phyloP scores from a whole-genome alignment of 257 asterid species.

The Nicotiana noctiflora region DNA sequence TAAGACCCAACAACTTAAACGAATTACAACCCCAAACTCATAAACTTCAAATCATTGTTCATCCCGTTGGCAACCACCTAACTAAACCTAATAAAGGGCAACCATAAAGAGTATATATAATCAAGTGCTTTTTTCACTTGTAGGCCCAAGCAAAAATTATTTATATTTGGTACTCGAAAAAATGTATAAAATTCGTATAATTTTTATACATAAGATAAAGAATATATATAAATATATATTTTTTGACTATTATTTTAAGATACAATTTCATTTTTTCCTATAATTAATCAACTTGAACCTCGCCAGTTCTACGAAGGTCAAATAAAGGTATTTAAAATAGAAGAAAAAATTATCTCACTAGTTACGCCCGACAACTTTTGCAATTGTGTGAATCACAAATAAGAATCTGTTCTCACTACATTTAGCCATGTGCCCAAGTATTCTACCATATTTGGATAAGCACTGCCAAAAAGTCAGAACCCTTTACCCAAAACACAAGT shows the following conservation, averaged over 20 bases:
- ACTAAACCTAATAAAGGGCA: not conserved
- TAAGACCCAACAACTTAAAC: too few species aligned
- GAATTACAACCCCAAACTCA: too few species aligned
- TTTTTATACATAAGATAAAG: too few species aligned
- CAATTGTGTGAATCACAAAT: conserved; percentile 1
- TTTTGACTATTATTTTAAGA: too few species aligned
- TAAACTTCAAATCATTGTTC: too few species aligned
- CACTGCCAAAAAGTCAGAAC: not conserved
- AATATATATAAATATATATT: too few species aligned
- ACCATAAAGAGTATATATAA: not conserved
- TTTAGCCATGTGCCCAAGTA: conserved; percentile 7
- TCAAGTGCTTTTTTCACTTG: too few species aligned
- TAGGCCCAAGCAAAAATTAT: too few species aligned
- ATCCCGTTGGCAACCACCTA: not conserved
- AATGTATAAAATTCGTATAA: too few species aligned
- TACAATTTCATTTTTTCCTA: too few species aligned
- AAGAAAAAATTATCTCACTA: not conserved
- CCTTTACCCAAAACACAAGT: conserved; percentile 6
- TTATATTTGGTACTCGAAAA: too few species aligned
- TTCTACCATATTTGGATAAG: not conserved
- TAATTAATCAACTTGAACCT: not conserved
- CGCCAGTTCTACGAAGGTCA: not conserved
- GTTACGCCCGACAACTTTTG: not conserved
- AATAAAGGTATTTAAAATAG: not conserved
- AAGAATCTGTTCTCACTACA: conserved; percentile 1